Percentiles rank a stretch among this genome's conserved stretches.
Evolutionary conservation across 2,329 filamentous ascomycete genomes (phyloP).

Genomic region (Sporothrix globosa): DNA sequence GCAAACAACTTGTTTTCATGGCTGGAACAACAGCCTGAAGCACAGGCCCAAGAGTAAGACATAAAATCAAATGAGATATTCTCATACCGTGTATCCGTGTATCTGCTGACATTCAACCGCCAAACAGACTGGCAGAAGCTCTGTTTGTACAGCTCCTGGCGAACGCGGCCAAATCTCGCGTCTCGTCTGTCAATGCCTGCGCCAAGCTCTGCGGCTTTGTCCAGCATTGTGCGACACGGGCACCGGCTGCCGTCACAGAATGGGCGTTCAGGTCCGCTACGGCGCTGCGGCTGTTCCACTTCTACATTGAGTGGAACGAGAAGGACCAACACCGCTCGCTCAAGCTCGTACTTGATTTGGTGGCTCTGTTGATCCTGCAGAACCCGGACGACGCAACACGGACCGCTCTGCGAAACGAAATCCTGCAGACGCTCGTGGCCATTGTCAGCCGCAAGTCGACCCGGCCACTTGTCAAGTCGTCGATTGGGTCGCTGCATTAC

Average conservation of each 20-base stretch:
- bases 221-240: slow-evolving; percentile 56
- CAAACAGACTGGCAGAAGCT: slow-evolving; percentile 33
- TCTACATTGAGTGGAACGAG: slow-evolving; percentile 69
- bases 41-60: slow-evolving; percentile 27
- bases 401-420: slow-evolving; percentile 47
- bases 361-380: slow-evolving; percentile 54
- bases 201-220: slow-evolving; percentile 65
- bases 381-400: slow-evolving; percentile 52
- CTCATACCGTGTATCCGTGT: too few species aligned
- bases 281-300: slow-evolving; percentile 58
- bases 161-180: slow-evolving; percentile 57
- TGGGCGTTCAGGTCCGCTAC: slow-evolving; percentile 59
- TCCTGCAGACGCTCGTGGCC: slow-evolving; percentile 58
- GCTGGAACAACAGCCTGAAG: slow-evolving; percentile 37
- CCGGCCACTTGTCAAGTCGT: slow-evolving; percentile 68
- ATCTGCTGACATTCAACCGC: neutral
- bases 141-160: slow-evolving; percentile 55
- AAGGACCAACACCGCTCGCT: slow-evolving; percentile 66
- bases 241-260: slow-evolving; percentile 43
- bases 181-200: slow-evolving; percentile 60
- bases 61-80: neutral
- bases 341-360: slow-evolving; percentile 63
- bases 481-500: slow-evolving; percentile 68
- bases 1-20: slow-evolving; percentile 39
- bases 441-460: slow-evolving; percentile 64